These are phyloP conservation scores for Mallotus repandus DNA, from an alignment of 441 rosid genomes.

Conservation along the genomic window DNA sequence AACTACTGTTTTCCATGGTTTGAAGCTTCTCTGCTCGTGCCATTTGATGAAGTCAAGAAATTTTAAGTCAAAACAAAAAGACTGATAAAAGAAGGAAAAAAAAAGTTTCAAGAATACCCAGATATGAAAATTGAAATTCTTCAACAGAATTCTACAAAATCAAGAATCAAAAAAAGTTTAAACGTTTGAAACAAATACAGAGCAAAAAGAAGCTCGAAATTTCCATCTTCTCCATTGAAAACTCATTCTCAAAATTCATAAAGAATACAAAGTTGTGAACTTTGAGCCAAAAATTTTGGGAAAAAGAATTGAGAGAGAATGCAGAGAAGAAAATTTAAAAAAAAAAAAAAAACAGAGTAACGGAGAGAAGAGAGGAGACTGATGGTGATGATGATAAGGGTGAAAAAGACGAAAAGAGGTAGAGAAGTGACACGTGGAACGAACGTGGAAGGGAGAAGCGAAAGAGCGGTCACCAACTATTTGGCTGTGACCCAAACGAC, in stretches of 20 bases:
- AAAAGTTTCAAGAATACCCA: conserved; percentile 15
- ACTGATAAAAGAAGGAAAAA: too few species aligned
- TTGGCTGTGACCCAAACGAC: not conserved
- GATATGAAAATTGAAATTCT: conserved; percentile 14
- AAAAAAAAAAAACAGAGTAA: not conserved
- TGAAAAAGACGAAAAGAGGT: not conserved
- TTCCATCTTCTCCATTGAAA: conserved; percentile 20
- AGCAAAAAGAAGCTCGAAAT: conserved; percentile 21
- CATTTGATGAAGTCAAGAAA: conserved; percentile 24
- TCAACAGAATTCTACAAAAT: not conserved
- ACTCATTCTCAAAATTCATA: conserved; percentile 1
- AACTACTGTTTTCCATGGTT: conserved; percentile 6
- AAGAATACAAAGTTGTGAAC: not conserved
- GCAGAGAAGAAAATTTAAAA: not conserved
- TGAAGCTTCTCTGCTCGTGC: conserved; percentile 31
- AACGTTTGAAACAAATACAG: not conserved
- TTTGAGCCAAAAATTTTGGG: conserved; percentile 8
- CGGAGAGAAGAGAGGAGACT: not conserved
- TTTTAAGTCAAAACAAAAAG: not conserved
- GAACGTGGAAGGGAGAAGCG: conserved; percentile 30
- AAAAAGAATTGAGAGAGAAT: not conserved
- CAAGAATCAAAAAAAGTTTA: not conserved
- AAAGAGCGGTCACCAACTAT: conserved; percentile 34
- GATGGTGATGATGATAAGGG: not conserved
- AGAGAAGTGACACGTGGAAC: conserved; percentile 38